A percentile compares a stretch with the other conserved stretches of the same genome.
phyloP scores from a whole-genome alignment of 495 filamentous ascomycete species.

The Xylaria scruposa region DNA sequence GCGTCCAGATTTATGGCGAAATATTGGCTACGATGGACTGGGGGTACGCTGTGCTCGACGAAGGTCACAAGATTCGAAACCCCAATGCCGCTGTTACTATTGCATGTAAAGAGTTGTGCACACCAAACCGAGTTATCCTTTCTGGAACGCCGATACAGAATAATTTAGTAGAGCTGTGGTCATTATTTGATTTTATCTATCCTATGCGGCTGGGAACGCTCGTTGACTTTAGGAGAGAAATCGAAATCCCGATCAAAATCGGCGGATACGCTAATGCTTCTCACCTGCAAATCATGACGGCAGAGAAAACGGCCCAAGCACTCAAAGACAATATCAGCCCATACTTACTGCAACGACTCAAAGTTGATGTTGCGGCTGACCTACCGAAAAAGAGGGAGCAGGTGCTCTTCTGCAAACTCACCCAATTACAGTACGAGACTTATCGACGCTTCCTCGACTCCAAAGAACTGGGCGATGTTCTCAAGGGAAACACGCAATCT shows the following conservation, averaged over 20 bases:
- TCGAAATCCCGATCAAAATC: conserved; percentile 88
- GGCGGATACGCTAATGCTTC: conserved; percentile 94
- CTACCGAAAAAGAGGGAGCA: conserved; percentile 94
- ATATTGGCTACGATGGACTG: conserved; percentile 81
- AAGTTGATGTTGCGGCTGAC: conserved; percentile 91
- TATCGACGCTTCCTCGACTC: conserved; percentile 85
- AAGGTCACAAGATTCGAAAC: conserved; percentile 97
- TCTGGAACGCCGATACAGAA: conserved; percentile 99
- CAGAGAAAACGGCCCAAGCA: conserved; percentile 86
- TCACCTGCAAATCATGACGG: conserved; percentile 90
- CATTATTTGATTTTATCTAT: conserved; percentile 93
- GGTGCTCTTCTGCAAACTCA: conserved; percentile 93
- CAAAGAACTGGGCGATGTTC: conserved; percentile 78
- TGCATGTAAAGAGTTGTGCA: conserved; percentile 88
- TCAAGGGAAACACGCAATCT: conserved; percentile 74
- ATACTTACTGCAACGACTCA: conserved; percentile 91
- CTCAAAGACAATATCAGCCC: conserved; percentile 90
- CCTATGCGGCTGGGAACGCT: conserved; percentile 94
- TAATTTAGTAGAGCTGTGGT: conserved; percentile 96
- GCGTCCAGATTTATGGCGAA: conserved; percentile 84
- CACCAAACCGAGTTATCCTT: conserved; percentile 86
- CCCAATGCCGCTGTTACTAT: conserved; percentile 92
- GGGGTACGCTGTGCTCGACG: conserved; percentile 93
- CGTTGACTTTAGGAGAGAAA: conserved; percentile 85
- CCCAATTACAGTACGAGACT: conserved; percentile 71